phyloP scores from a whole-genome alignment of 2,329 filamentous ascomycete species.

The Coleophoma cylindrospora region DNA sequence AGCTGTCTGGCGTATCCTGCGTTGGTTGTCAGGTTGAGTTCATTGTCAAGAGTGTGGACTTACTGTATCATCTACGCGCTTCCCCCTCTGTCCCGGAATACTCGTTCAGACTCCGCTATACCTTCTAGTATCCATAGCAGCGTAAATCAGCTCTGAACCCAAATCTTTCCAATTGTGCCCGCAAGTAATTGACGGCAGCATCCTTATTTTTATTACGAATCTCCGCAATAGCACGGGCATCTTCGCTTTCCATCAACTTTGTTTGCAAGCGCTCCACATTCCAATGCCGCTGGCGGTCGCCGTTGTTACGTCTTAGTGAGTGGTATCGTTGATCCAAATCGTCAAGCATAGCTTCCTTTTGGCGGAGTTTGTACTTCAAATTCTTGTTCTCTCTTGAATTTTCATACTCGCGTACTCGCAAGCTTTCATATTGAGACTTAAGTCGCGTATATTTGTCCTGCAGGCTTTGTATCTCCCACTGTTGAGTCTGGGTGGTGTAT shows the following conservation, averaged over 20 bases:
- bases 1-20: too few relatives aligned
- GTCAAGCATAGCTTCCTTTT: too few relatives aligned
- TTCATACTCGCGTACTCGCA: slow-evolving; percentile 11
- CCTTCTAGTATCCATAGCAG: too few relatives aligned
- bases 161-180: too few relatives aligned
- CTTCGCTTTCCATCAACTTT: slow-evolving; percentile 11
- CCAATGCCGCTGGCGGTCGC: slow-evolving; percentile 6
- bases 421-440: slow-evolving; percentile 12
- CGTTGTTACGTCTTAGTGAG: slow-evolving; percentile 11
- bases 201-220: slow-evolving; percentile 13
- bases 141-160: too few relatives aligned
- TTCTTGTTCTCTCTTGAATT: slow-evolving; percentile 4
- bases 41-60: too few relatives aligned
- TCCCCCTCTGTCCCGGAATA: too few relatives aligned
- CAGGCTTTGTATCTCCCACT: slow-evolving; percentile 8
- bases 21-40: too few relatives aligned
- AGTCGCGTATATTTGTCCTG: slow-evolving; percentile 8
- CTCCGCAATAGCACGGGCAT: slow-evolving; percentile 8
- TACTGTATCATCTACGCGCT: too few relatives aligned
- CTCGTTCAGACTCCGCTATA: too few relatives aligned
- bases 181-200: slow-evolving; percentile 10
- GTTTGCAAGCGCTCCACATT: slow-evolving; percentile 15
- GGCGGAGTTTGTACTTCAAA: slow-evolving; percentile 7
- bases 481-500: slow-evolving; percentile 10
- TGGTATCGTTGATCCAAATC: slow-evolving; percentile 13